phyloP scores from a whole-genome alignment of 2,329 filamentous ascomycete genomes.

The Trichoderma atroviride region DNA sequence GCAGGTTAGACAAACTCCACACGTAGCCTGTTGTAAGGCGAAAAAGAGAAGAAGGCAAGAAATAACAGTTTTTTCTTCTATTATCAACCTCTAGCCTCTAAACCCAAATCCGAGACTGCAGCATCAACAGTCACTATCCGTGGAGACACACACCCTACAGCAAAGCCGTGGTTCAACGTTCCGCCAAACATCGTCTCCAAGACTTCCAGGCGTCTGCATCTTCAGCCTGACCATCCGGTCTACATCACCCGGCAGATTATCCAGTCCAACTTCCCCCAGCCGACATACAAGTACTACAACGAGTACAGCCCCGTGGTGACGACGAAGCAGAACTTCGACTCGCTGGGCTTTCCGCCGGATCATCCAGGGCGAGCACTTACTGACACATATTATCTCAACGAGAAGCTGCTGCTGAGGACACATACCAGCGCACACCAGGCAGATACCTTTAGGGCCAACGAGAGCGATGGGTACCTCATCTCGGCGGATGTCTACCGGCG shows the following conservation, averaged over 20 bases:
- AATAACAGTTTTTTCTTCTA: no score
- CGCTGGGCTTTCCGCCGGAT: slow-evolving; percentile 84
- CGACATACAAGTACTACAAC: slow-evolving; percentile 76
- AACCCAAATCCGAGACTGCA: slow-evolving; percentile 22
- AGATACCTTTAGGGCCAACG: slow-evolving; percentile 73
- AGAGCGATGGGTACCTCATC: slow-evolving; percentile 81
- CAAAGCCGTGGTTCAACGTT: slow-evolving; percentile 82
- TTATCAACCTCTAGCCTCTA: neutral
- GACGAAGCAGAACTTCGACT: slow-evolving; percentile 90
- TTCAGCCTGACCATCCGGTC: slow-evolving; percentile 88
- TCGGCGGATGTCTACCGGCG: slow-evolving; percentile 93
- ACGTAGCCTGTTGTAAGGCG: neutral
- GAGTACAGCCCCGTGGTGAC: slow-evolving; percentile 81
- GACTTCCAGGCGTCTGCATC: slow-evolving; percentile 78
- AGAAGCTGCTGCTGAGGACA: slow-evolving; percentile 80
- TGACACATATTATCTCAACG: slow-evolving; percentile 95
- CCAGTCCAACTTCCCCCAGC: slow-evolving; percentile 78
- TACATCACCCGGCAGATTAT: slow-evolving; percentile 90
- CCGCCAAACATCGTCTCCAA: slow-evolving; percentile 73
- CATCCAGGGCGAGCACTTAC: slow-evolving; percentile 85
- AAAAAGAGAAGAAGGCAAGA: no score
- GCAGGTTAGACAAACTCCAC: slow-evolving; percentile 27
- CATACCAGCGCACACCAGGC: slow-evolving; percentile 95
- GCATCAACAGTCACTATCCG: slow-evolving; percentile 57
- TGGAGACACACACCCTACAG: slow-evolving; percentile 65